Evolutionary conservation across 2,329 filamentous ascomycete genomes (phyloP).

Genomic region (Aspergillus texensis): DNA sequence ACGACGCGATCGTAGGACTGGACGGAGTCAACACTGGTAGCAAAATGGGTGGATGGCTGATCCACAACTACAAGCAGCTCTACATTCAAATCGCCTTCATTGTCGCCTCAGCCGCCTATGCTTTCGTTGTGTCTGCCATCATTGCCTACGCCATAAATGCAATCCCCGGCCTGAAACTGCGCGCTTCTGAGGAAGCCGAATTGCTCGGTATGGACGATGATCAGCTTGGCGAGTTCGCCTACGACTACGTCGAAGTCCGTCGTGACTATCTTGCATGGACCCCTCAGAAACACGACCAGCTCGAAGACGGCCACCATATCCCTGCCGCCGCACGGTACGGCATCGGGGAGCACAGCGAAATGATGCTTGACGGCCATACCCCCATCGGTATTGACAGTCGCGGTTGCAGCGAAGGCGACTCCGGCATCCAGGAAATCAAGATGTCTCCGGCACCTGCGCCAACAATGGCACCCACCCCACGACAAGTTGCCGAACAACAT

Average conservation of each 20-base stretch:
- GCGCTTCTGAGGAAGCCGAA: conserved; percentile 68
- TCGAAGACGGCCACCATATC: conserved; percentile 54
- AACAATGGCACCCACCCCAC: conserved; percentile 26
- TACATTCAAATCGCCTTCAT: conserved; percentile 72
- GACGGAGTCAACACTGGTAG: conserved; percentile 63
- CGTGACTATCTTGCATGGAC: conserved; percentile 56
- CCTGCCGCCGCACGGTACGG: conserved; percentile 63
- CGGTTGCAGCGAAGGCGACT: conserved; percentile 32
- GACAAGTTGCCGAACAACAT: conserved; percentile 33
- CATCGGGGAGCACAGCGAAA: conserved; percentile 62
- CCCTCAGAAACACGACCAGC: conserved; percentile 46
- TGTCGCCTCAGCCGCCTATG: conserved; percentile 65
- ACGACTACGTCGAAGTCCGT: conserved; percentile 56
- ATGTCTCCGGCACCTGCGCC: conserved; percentile 23
- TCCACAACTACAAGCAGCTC: conserved; percentile 70
- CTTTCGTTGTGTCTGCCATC: conserved; percentile 68
- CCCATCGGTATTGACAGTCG: conserved; percentile 34
- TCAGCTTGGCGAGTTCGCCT: conserved; percentile 55
- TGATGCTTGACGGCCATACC: conserved; percentile 60
- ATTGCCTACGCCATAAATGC: conserved; percentile 73
- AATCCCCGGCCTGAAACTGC: conserved; percentile 69
- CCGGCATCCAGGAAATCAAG: conserved; percentile 36
- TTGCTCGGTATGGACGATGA: conserved; percentile 64
- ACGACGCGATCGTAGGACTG: conserved; percentile 72
- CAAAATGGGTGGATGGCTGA: conserved; percentile 67